Base-by-base conservation (phyloP, 1,284 basidiomycete species). In the Sphaerobolus stellatus region DNA sequence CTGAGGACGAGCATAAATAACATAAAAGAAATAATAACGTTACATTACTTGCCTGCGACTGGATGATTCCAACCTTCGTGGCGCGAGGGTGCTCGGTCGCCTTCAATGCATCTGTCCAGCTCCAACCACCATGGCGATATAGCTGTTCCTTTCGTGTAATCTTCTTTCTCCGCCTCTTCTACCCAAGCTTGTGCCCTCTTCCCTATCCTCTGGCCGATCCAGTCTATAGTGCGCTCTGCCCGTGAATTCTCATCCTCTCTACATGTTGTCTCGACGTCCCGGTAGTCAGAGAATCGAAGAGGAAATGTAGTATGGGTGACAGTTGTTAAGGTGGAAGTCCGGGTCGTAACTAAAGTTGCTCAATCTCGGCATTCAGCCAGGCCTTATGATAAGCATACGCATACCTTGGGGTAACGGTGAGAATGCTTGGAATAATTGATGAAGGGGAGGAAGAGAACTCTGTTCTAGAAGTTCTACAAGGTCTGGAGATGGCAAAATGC, bases 121-220 rank as follows among this genome's bases (percentile, higher is more conserved):
- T 92, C 89, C 59, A 90, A 85, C 90, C 90, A 92, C 89, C 89
- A 92, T 2, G 88, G 89, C 11, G 86, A 83, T 52, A 78, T 75
- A 33, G 72, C 60, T 4, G 79, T 72, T 14, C 49, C 40, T n/a
- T 46, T 45, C 16, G 36, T 7, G 29, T 48, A 16, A 36, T 68
- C 71, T 45, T 74, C 74, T 1, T 68, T 71, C 8, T 66, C 55
- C 45, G 67, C 73, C 54, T 82, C 77, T 59, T 80, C 80, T 22
- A 88, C 77, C 89, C 90, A 92, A 63, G 75, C 79, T 16, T 77
- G 67, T 56, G 82, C 84, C 56, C 81, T 75, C 55, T 75, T 76
- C 27, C 74, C 70, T 48, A 91, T 82, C 48, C 90, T 81, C 16
- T 81, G 79, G 44, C 84, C 78, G 58, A 92, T 86, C 89, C 90